A percentile compares a stretch with the other conserved stretches of the same genome.
These are phyloP conservation scores for Fusarium ramigenum DNA, from an alignment of 2,329 filamentous ascomycete species.

Conservation along the genomic window DNA sequence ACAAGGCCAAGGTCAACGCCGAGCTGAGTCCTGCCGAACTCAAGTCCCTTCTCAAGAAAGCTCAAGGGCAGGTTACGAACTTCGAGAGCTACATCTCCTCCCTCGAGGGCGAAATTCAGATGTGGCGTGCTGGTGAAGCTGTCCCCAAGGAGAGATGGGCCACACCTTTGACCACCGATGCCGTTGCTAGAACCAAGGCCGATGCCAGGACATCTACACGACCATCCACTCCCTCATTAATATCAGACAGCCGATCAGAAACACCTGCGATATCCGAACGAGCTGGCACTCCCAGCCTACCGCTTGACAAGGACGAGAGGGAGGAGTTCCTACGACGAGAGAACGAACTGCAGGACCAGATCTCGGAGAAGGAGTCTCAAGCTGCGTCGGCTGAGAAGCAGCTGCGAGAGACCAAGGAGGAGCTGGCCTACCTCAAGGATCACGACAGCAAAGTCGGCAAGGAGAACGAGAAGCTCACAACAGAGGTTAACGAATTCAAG, in stretches of 20 bases:
- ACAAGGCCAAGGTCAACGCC: constrained; percentile 99
- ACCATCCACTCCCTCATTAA: constrained; percentile 62
- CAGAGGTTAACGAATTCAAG: constrained; percentile 89
- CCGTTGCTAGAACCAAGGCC: constrained; percentile 49
- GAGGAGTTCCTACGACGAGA: constrained; percentile 95
- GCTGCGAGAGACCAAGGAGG: constrained; percentile 84
- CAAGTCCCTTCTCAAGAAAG: constrained; percentile 91
- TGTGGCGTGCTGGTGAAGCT: constrained; percentile 87
- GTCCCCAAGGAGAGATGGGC: constrained; percentile 94
- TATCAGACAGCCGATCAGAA: constrained; percentile 68
- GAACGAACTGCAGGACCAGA: constrained; percentile 96
- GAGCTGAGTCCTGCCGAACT: constrained; percentile 96
- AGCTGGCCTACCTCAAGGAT: constrained; percentile 85
- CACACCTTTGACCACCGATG: constrained; percentile 66
- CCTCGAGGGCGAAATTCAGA: constrained; percentile 83
- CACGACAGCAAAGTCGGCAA: constrained; percentile 84
- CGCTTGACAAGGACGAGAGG: constrained; percentile 93
- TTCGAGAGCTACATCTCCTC: constrained; percentile 88
- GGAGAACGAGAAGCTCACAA: constrained; percentile 87
- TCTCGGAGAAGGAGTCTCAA: constrained; percentile 89
- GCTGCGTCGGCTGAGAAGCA: constrained; percentile 82
- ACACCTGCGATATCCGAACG: constrained; percentile 78
- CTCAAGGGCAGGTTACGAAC: constrained; percentile 85
- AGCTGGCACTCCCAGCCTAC: constrained; percentile 84
- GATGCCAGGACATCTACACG: constrained; percentile 55